A percentile compares a stretch with the other conserved stretches of the same genome.
phyloP scores from a whole-genome alignment of 2,329 filamentous ascomycete genomes.

The Penicillium sumatraense region DNA sequence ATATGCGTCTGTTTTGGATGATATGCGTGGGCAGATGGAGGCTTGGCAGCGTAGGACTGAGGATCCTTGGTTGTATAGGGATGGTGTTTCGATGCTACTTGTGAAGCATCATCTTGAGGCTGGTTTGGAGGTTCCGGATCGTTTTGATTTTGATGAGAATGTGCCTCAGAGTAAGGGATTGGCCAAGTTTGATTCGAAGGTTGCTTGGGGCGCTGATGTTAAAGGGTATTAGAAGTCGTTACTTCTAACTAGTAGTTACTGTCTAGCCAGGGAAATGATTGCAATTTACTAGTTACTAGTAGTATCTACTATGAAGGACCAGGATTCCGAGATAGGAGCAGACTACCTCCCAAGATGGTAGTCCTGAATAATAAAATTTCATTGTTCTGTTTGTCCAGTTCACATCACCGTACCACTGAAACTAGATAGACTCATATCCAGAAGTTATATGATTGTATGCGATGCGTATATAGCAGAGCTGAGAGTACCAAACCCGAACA shows the following conservation, averaged over 20 bases:
- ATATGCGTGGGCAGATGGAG: constrained; percentile 39
- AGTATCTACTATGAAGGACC: too few species aligned
- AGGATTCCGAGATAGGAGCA: too few species aligned
- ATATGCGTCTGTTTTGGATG: constrained; percentile 35
- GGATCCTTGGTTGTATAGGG: constrained; percentile 40
- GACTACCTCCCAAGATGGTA: too few species aligned
- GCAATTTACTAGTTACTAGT: too few species aligned
- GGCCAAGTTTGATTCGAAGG: not conserved
- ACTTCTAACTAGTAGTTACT: too few species aligned
- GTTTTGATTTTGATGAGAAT: constrained; percentile 25
- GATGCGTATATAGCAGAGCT: not conserved
- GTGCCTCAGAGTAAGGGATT: not conserved
- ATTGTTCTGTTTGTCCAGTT: too few species aligned
- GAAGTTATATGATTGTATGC: not conserved
- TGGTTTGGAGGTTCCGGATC: constrained; percentile 24
- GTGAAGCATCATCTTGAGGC: constrained; percentile 15
- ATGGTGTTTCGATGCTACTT: constrained; percentile 24
- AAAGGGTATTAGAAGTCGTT: not conserved
- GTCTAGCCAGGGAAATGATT: too few species aligned
- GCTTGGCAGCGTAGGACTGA: constrained; percentile 40
- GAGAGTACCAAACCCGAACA: not conserved
- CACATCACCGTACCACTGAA: too few species aligned
- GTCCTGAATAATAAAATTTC: too few species aligned
- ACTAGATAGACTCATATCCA: too few species aligned
- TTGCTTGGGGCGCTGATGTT: constrained; percentile 6